A percentile compares a stretch with the other conserved stretches of the same genome.
These are phyloP conservation scores for Tieghemostelium lacteum DNA, from an alignment of 78 protist genomes.

Conservation along the genomic window DNA sequence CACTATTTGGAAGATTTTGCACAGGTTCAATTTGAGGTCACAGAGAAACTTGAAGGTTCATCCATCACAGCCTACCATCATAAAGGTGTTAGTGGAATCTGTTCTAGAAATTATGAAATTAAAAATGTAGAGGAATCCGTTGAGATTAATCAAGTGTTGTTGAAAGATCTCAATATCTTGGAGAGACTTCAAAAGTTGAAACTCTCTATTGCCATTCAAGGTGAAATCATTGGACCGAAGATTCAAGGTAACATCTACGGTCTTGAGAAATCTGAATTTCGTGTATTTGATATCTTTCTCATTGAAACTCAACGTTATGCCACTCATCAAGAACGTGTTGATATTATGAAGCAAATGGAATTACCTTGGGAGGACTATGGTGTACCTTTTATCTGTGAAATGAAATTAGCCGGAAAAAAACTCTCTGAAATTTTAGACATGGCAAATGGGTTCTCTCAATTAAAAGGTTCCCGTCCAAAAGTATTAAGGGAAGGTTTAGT, in stretches of 20 bases:
- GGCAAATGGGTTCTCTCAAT: constrained; percentile 77
- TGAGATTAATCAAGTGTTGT: neutral
- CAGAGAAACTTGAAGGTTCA: constrained; percentile 88
- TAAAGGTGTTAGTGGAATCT: constrained; percentile 28
- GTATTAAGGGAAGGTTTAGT: constrained; percentile 85
- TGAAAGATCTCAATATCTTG: constrained; percentile 16
- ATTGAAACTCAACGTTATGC: constrained; percentile 58
- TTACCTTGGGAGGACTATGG: constrained; percentile 33
- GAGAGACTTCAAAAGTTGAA: neutral
- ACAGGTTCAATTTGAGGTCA: constrained; percentile 69
- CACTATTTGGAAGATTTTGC: neutral
- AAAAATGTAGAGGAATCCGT: neutral
- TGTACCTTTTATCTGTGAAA: constrained; percentile 9
- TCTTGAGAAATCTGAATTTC: neutral
- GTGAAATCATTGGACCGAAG: constrained; percentile 85
- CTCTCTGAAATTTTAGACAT: constrained; percentile 10
- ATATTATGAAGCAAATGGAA: constrained; percentile 13
- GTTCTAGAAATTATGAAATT: constrained; percentile 71
- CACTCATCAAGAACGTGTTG: constrained; percentile 51
- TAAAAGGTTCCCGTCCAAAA: constrained; percentile 61
- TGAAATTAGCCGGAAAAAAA: neutral
- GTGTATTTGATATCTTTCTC: constrained; percentile 56
- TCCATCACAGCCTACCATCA: constrained; percentile 48
- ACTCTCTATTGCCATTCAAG: constrained; percentile 79
- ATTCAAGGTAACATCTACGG: constrained; percentile 77